phyloP scores from a whole-genome alignment of 345 rosid species.

The Euphorbia pulcherrima region DNA sequence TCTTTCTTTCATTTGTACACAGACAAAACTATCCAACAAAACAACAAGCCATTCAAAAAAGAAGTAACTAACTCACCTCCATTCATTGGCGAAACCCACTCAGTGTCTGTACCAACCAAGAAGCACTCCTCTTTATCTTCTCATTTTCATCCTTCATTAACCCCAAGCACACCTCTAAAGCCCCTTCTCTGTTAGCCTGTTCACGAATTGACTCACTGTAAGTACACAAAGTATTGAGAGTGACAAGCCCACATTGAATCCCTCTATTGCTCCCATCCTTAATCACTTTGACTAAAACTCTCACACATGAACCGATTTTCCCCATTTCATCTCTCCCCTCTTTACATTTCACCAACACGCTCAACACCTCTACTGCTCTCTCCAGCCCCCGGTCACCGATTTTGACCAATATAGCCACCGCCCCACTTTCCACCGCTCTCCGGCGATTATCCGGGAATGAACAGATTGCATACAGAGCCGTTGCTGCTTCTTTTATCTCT shows the following conservation, averaged over 20 bases:
- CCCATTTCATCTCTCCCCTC: conserved; percentile 84
- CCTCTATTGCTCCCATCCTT: conserved; percentile 62
- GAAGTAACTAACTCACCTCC: conserved; percentile 37
- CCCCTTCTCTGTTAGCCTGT: conserved; percentile 51
- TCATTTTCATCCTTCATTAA: conserved; percentile 74
- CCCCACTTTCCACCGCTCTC: conserved; percentile 63
- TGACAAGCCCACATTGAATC: conserved; percentile 65
- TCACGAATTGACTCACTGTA: conserved; percentile 39
- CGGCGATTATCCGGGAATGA: conserved; percentile 71
- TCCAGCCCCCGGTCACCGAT: conserved; percentile 64
- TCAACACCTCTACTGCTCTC: conserved; percentile 86
- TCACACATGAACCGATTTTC: conserved; percentile 47
- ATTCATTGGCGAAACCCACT: conserved; percentile 31
- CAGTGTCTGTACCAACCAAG: conserved; percentile 57
- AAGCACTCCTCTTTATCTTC: conserved; percentile 71
- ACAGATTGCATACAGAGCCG: conserved; percentile 78
- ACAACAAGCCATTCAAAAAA: conserved; percentile 24
- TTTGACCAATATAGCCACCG: conserved; percentile 56
- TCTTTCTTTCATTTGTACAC: conserved; percentile 47
- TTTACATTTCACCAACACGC: conserved; percentile 70
- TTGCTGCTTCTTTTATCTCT: conserved; percentile 84
- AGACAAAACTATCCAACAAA: conserved; percentile 40
- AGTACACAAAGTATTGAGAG: conserved; percentile 60
- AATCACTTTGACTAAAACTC: conserved; percentile 53
- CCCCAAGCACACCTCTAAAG: conserved; percentile 57